Evolutionary conservation across 495 filamentous ascomycete genomes (phyloP).

Genomic region (Neurospora pannonica): DNA sequence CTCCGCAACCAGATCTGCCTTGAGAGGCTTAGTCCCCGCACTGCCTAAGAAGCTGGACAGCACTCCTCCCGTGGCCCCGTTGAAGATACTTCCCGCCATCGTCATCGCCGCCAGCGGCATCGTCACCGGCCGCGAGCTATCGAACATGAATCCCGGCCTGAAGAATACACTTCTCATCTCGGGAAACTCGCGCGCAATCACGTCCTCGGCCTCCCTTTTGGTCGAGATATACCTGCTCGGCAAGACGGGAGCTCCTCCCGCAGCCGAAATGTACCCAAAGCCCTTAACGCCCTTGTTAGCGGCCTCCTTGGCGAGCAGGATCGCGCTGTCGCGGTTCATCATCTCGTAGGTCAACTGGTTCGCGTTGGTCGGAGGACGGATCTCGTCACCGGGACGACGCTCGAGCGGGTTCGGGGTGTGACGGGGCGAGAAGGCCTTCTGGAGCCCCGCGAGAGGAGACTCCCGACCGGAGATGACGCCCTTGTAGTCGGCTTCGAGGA

Average conservation of each 20-base stretch:
- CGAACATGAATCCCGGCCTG: constrained; percentile 82
- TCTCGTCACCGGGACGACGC: constrained; percentile 41
- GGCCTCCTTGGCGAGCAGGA: constrained; percentile 78
- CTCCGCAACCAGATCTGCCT: constrained; percentile 76
- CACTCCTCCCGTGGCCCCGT: constrained; percentile 61
- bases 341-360: constrained; percentile 90
- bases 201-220: constrained; percentile 81
- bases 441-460: constrained; percentile 62
- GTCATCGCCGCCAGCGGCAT: constrained; percentile 71
- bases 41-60: constrained; percentile 66
- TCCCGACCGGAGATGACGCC: constrained; percentile 75
- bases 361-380: constrained; percentile 16
- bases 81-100: constrained; percentile 58
- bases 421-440: constrained; percentile 61
- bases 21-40: constrained; percentile 79
- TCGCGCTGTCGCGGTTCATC: constrained; percentile 86
- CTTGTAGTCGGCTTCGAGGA: constrained; percentile 98
- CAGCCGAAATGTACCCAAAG: constrained; percentile 84
- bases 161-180: constrained; percentile 72
- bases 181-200: constrained; percentile 62
- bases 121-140: constrained; percentile 71
- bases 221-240: constrained; percentile 81
- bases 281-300: constrained; percentile 49
- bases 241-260: constrained; percentile 72
- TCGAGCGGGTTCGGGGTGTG: constrained; percentile 59